Percentiles rank a stretch among this genome's conserved stretches.
Evolutionary conservation across 2,329 filamentous ascomycete genomes (phyloP).

Genomic region (Lomentospora prolificans): DNA sequence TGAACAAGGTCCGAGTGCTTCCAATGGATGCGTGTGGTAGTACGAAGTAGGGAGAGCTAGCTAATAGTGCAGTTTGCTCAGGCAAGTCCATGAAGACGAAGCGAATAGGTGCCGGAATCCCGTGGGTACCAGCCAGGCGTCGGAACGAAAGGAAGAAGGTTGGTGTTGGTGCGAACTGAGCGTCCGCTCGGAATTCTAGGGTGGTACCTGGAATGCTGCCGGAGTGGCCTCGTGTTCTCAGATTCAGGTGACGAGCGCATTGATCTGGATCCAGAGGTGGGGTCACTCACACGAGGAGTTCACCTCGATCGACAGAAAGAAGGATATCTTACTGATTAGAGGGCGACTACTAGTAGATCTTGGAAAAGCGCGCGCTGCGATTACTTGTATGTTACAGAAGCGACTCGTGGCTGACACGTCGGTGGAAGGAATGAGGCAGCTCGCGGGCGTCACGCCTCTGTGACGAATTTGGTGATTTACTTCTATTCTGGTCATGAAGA

Average conservation of each 20-base stretch:
- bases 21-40: too few relatives aligned
- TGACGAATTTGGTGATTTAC: not conserved
- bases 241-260: conserved; percentile 14
- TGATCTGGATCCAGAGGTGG: not conserved
- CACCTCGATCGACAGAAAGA: not conserved
- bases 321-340: not conserved
- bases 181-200: not conserved
- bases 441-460: not conserved
- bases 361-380: not conserved
- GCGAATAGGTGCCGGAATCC: too few relatives aligned
- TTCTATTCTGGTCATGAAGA: not conserved
- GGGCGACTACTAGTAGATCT: not conserved
- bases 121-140: too few relatives aligned
- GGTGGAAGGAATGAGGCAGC: not conserved
- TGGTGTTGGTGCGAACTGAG: too few relatives aligned
- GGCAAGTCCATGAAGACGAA: too few relatives aligned
- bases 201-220: not conserved
- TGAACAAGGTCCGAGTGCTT: too few relatives aligned
- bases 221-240: conserved; percentile 12
- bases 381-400: not conserved
- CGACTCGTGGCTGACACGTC: not conserved
- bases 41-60: too few relatives aligned
- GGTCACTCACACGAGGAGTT: not conserved
- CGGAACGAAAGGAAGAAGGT: too few relatives aligned
- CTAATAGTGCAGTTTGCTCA: too few relatives aligned